Evolutionary conservation across 306 rosid genomes (phyloP), one percentile per base, ranked within the genome.

Genomic region (Datisca glomerata): DNA sequence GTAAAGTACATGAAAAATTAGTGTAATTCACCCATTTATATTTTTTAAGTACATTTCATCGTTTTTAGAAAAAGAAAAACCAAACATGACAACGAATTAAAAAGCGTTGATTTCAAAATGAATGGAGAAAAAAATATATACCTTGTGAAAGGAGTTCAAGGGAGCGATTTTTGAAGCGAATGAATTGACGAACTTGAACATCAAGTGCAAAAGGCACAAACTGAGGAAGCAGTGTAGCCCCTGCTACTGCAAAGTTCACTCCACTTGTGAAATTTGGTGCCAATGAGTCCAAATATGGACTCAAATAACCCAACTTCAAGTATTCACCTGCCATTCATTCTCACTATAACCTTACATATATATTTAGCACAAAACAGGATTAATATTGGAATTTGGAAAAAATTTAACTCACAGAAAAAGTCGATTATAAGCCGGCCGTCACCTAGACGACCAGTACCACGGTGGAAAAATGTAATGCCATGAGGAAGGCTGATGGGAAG

Each of bases 311-410:
- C 5, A 33, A 12, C 7, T 21, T 5, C 47, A 55, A 18, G 10
- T 38, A 36, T 17, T 60, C 60, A 49, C 64, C 64, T 50, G 39
- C n/a, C n/a, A n/a, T n/a, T n/a, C n/a, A n/a, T n/a, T n/a, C n/a
- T n/a, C n/a, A n/a, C n/a, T n/a, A n/a, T n/a, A n/a, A n/a, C n/a
- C n/a, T n/a, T n/a, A n/a, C n/a, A n/a, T n/a, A n/a, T n/a, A n/a
- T n/a, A n/a, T n/a, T n/a, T n/a, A n/a, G n/a, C n/a, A n/a, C n/a
- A n/a, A n/a, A n/a, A n/a, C n/a, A n/a, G n/a, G n/a, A n/a, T n/a
- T n/a, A n/a, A n/a, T n/a, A n/a, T n/a, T n/a, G n/a, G n/a, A n/a
- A n/a, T n/a, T n/a, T n/a, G n/a, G 43, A 33, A n/a, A n/a, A n/a
- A n/a, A n/a, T n/a, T 6, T 14, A 19, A 49, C 63, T 28, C 36